phyloP scores from a whole-genome alignment of 352 stramenopile genomes.

The Phytophthora vignae region DNA sequence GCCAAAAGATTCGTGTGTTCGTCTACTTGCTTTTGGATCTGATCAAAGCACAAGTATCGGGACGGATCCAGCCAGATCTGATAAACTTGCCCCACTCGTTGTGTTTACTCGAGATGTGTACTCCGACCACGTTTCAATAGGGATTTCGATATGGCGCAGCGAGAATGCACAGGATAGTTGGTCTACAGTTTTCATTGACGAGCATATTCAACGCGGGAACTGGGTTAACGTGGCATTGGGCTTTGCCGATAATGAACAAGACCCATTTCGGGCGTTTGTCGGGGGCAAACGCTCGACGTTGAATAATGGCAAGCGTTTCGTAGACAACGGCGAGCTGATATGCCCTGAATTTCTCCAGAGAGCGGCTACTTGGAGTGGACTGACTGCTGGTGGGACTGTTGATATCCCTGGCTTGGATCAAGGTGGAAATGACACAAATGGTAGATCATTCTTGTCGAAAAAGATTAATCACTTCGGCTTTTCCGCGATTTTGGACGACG shows the following conservation, averaged over 20 bases:
- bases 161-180: conserved; percentile 11
- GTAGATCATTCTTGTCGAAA: not conserved
- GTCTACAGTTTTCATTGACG: conserved; percentile 21
- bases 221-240: conserved; percentile 27
- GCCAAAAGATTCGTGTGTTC: conserved; percentile 4
- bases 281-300: conserved; percentile 23
- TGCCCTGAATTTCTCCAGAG: conserved; percentile 19
- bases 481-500: conserved; percentile 44
- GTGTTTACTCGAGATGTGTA: conserved; percentile 20
- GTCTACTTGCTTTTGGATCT: conserved; percentile 17
- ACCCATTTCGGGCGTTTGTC: conserved; percentile 26
- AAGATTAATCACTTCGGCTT: conserved; percentile 16
- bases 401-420: conserved; percentile 3
- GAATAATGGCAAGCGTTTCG: conserved; percentile 6
- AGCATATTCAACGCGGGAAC: conserved; percentile 16
- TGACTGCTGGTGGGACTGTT: conserved; percentile 21
- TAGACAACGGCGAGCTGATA: not conserved
- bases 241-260: conserved; percentile 16
- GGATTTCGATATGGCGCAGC: conserved; percentile 15
- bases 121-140: conserved; percentile 23
- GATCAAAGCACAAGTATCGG: not conserved
- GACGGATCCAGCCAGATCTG: conserved; percentile 4
- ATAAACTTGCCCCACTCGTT: conserved; percentile 15
- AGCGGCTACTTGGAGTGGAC: conserved; percentile 17
- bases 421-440: not conserved